phyloP scores from a whole-genome alignment of 495 filamentous ascomycete species.

The Cladorrhinum samala region DNA sequence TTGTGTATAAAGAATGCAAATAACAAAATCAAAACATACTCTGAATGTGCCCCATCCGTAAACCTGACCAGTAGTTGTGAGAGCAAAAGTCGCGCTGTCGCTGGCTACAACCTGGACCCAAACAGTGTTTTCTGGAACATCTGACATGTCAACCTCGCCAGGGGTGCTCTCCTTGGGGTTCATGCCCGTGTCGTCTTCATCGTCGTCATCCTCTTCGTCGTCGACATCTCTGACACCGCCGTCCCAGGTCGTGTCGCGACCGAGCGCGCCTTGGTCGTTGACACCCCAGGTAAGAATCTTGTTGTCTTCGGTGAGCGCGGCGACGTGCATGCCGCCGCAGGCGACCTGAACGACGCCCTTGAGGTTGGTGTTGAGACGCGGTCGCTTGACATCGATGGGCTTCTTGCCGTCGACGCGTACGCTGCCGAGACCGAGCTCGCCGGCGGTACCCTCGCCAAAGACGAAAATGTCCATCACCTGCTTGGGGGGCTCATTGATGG shows the following conservation, averaged over 20 bases:
- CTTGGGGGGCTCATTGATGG: slow-evolving; percentile 39
- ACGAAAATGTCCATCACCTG: slow-evolving; percentile 46
- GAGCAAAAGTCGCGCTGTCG: slow-evolving; percentile 58
- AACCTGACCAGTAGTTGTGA: slow-evolving; percentile 56
- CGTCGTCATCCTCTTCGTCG: slow-evolving; percentile 38
- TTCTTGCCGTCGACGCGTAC: slow-evolving; percentile 41
- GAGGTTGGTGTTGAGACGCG: slow-evolving; percentile 47
- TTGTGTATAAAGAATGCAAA: neutral
- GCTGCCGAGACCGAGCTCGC: slow-evolving; percentile 50
- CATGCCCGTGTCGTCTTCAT: slow-evolving; percentile 39
- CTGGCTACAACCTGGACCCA: slow-evolving; percentile 59
- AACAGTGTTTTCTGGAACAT: slow-evolving; percentile 43
- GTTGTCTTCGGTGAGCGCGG: slow-evolving; percentile 58
- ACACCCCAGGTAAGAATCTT: slow-evolving; percentile 66
- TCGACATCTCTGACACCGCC: slow-evolving; percentile 58
- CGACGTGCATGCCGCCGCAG: slow-evolving; percentile 59
- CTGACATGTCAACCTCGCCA: slow-evolving; percentile 36
- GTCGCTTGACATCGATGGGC: slow-evolving; percentile 51
- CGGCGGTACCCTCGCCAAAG: slow-evolving; percentile 49
- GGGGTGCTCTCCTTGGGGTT: slow-evolving; percentile 60
- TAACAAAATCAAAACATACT: slow-evolving; percentile 40
- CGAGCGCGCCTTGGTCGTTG: slow-evolving; percentile 61
- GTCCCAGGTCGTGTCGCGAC: slow-evolving; percentile 52
- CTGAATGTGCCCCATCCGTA: slow-evolving; percentile 69
- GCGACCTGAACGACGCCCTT: slow-evolving; percentile 56